Evolutionary conservation across 2,329 filamentous ascomycete genomes (phyloP).

Genomic region (Ramichloridium luteum): DNA sequence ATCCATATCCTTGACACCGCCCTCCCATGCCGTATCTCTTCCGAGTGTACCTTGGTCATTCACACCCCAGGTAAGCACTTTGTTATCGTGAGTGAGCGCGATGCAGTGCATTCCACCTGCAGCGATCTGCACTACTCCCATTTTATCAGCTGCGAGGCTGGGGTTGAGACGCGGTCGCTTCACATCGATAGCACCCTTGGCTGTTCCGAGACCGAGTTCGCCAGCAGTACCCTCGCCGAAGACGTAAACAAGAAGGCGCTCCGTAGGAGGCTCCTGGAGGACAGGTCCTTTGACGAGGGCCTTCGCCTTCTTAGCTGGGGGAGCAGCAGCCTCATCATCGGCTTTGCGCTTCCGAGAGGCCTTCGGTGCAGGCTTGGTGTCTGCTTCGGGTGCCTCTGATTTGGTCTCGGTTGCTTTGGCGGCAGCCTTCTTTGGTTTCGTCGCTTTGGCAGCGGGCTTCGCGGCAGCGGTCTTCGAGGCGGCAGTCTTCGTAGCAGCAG

Average conservation of each 20-base stretch:
- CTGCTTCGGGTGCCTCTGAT: conserved; percentile 2
- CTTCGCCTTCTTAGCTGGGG: conserved; percentile 22
- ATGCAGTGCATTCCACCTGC: conserved; percentile 73
- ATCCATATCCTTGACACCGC: conserved; percentile 44
- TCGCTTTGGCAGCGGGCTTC: conserved; percentile 19
- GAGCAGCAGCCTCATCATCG: conserved; percentile 16
- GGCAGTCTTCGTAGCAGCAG: conserved; percentile 17
- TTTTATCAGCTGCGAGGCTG: conserved; percentile 42
- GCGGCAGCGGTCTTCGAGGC: conserved; percentile 6
- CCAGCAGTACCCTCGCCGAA: conserved; percentile 72
- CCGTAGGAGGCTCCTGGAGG: conserved; percentile 53
- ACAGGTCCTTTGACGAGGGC: conserved; percentile 23
- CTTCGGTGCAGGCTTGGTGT: conserved; percentile 9
- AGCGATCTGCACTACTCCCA: conserved; percentile 61
- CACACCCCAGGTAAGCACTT: conserved; percentile 75
- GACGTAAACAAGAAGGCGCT: conserved; percentile 60
- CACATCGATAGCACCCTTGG: conserved; percentile 55
- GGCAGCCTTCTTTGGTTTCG: conserved; percentile 10
- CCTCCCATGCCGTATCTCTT: conserved; percentile 57
- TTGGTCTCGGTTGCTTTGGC: conserved; percentile 3
- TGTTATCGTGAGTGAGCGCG: conserved; percentile 66
- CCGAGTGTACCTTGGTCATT: conserved; percentile 76
- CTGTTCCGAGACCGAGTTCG: conserved; percentile 65
- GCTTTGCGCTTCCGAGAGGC: conserved; percentile 19
- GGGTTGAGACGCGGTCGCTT: conserved; percentile 61